Conservation (phyloP, 2,329 filamentous ascomycete genomes). For the Salinomyces thailandicus region DNA sequence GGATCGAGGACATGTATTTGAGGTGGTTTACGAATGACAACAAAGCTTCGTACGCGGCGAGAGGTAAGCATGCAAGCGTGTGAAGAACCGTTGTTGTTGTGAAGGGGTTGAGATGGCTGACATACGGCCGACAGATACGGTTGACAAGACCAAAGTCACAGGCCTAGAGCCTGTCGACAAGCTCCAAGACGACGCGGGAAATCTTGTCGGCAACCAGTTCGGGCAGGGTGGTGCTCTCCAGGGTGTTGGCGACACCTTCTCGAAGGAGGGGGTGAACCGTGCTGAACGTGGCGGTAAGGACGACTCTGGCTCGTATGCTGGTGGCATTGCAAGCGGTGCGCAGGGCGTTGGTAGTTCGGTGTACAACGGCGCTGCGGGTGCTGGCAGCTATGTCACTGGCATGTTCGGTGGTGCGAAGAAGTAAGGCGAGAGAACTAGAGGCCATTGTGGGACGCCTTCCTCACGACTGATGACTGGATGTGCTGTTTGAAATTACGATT, state of each 20-base stretch:
- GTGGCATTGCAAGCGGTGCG: conserved; percentile 19
- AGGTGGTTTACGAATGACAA: conserved; percentile 66
- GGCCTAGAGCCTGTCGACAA: conserved; percentile 56
- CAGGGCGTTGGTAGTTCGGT: conserved; percentile 19
- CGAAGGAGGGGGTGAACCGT: conserved; percentile 56
- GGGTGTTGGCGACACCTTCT: conserved; percentile 51
- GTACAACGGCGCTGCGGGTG: conserved; percentile 22
- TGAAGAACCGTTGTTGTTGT: not conserved
- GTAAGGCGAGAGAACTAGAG: conserved; percentile 16
- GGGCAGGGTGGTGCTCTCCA: conserved; percentile 58
- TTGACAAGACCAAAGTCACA: conserved; percentile 60
- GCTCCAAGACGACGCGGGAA: conserved; percentile 57
- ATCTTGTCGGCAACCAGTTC: conserved; percentile 52
- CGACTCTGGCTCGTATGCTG: conserved; percentile 43
- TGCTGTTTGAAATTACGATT: too few species aligned
- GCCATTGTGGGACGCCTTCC: too few species aligned
- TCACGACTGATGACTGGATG: too few species aligned
- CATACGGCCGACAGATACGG: conserved; percentile 42
- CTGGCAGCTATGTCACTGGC: conserved; percentile 24
- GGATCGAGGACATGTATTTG: conserved; percentile 64
- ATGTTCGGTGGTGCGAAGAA: conserved; percentile 25
- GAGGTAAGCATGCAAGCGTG: conserved; percentile 46
- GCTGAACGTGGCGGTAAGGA: conserved; percentile 55
- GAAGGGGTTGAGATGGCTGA: not conserved
- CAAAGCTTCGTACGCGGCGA: conserved; percentile 61